These are phyloP conservation scores for Mycena venus DNA, from an alignment of 768 basidiomycete species.

Conservation along the genomic window DNA sequence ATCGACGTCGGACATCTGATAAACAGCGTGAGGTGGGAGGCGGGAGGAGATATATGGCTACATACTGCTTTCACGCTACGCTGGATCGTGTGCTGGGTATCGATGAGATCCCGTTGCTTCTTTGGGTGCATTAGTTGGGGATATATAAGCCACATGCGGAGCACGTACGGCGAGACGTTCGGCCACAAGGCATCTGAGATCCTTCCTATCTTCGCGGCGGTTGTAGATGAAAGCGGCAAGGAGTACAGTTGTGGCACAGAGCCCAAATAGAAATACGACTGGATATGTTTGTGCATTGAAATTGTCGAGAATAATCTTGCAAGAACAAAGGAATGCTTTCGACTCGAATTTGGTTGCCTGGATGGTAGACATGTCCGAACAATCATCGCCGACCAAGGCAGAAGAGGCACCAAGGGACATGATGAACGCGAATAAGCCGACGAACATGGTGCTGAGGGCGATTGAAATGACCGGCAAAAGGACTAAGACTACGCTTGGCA, in stretches of 20 bases:
- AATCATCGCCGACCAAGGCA: not conserved
- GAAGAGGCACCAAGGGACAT: not conserved
- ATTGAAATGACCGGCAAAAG: not conserved
- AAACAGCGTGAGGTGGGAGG: not conserved
- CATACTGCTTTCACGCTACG: not conserved
- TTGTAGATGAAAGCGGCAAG: not conserved
- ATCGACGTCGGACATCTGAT: too few relatives aligned
- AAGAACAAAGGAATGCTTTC: not conserved
- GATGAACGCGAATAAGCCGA: not conserved
- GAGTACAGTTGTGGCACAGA: not conserved
- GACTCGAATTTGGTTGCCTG: not conserved
- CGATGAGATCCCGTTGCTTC: not conserved
- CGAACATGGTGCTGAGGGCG: not conserved
- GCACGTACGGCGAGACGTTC: constrained; percentile 5
- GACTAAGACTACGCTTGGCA: not conserved
- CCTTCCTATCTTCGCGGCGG: not conserved
- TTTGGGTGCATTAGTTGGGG: not conserved
- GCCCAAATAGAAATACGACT: not conserved
- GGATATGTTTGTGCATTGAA: too few relatives aligned
- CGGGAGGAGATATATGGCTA: not conserved
- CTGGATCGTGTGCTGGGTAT: not conserved
- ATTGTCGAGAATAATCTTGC: not conserved
- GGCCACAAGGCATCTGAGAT: not conserved
- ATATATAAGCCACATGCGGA: too few relatives aligned
- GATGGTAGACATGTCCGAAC: too few relatives aligned